Evolutionary conservation across 495 filamentous ascomycete species (phyloP), one percentile per base, ranked within the genome.

Genomic region (Podospora didyma): DNA sequence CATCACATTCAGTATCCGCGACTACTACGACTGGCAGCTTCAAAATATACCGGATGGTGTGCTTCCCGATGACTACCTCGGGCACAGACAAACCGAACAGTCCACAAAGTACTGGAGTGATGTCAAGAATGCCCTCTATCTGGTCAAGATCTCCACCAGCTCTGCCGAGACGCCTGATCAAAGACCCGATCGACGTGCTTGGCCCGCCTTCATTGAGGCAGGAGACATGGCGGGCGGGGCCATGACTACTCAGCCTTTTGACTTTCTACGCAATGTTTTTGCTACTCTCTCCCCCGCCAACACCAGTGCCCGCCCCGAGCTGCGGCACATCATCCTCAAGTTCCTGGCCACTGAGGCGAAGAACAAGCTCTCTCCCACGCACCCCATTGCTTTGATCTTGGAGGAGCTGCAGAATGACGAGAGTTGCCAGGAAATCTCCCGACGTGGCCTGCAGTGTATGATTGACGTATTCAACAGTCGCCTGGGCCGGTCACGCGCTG

Each of bases 1-100:
- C 46, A 69, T 69, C 44, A 63, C 60, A 1, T 34, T 62, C 22
- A 65, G 63, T 42, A 65, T 69, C 3, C 57, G 58, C 1, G 54
- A 65, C 37, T 69, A 63, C 39, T 68, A 65, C 35, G 67, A 69
- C 26, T 69, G 67, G 67, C 67, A 69, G 39, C 60, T 68, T 2
- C 34, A 62, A 2, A 62, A 53, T 46, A 62, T 69, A 3, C 67
- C 66, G 0, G 46, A 62, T 12, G 67, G 67, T 7, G 57, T 68
- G 3, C 54, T 65, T 19, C 67, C 67, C 0, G 67, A 69, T 37
- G 62, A 69, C 31, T 68, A 62, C 26, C 58, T 69, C 19, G 62
- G 64, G 2, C 56, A 31, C 19, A 52, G 60, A 6, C 24, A 60
- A 1, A 48, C 67, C 1, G 54, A 60, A 10, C 55, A 60, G 48